phyloP scores from a whole-genome alignment of 2,329 filamentous ascomycete species.

The Neophaeococcomyces mojaviensis region DNA sequence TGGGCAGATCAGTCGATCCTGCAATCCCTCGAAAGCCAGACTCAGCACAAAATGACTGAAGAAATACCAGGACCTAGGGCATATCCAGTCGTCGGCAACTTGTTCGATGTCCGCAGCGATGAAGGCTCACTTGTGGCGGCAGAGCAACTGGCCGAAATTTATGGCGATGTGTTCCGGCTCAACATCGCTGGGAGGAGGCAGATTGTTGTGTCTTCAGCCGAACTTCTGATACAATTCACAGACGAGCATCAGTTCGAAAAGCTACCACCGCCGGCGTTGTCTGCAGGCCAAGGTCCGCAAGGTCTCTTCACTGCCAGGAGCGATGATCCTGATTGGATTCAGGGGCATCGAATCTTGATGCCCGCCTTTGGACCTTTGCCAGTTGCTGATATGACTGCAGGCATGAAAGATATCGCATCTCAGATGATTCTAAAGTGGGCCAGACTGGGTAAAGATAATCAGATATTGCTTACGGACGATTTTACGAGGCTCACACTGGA shows the following conservation, averaged over 20 bases:
- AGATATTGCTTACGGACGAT: conserved; percentile 57
- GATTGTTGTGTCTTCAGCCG: conserved; percentile 47
- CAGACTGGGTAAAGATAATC: conserved; percentile 44
- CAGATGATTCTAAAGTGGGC: conserved; percentile 38
- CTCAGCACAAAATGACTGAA: conserved; percentile 40
- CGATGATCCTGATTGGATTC: conserved; percentile 53
- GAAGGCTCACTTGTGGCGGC: conserved; percentile 47
- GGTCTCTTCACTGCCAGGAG: conserved; percentile 57
- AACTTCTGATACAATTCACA: conserved; percentile 56
- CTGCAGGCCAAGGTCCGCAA: conserved; percentile 52
- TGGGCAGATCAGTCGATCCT: no score
- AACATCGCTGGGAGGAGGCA: conserved; percentile 40
- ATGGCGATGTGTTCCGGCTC: conserved; percentile 54
- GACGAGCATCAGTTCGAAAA: conserved; percentile 62
- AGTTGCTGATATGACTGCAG: conserved; percentile 34
- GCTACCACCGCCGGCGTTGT: conserved; percentile 42
- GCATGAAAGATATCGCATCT: conserved; percentile 18
- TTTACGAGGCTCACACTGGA: conserved; percentile 68
- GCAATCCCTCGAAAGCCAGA: no score
- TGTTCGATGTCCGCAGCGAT: conserved; percentile 42
- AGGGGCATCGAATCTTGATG: conserved; percentile 47
- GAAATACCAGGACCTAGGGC: conserved; percentile 47
- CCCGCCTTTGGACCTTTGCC: conserved; percentile 42
- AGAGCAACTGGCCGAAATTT: conserved; percentile 41
- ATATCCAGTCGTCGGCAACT: conserved; percentile 45